Base-by-base conservation (phyloP, 176 grass and related monocot species). In the Carex parvula region DNA sequence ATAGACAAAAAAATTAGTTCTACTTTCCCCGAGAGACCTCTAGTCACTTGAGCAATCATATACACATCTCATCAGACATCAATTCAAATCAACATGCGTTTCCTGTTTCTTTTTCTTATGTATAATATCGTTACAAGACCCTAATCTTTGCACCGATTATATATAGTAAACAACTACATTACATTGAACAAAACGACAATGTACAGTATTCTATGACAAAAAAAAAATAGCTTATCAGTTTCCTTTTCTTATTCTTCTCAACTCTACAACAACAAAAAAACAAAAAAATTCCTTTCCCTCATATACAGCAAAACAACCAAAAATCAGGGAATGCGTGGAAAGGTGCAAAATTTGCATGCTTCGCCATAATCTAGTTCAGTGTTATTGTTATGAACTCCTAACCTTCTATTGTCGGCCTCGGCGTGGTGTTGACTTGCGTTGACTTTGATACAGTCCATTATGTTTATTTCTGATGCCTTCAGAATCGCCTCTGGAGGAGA, bases 401-500 rank as follows among this genome's bases (percentile, higher is more conserved):
- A 42, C 15, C 14, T 63, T 61, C 57, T 20, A 5, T 22, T 42
- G 17, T 60, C 79, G 13, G 30, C 18, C 32, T 64, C 57, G 8
- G 35, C 12, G 7, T 22, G 58, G 79, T 42, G 79, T 46, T 62
- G 79, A 62, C 33, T 26, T 64, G 22, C 68, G 2, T 92, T 90
- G 73, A 88, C 16, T 55, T 84, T 85, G 80, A 93, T 87, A 64
- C 91, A 85, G 35, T 94, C 91, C 92, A 98, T 93, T 58, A 98
- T 76, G 76, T 98, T 94, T 84, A 89, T 87, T 82, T 89, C 89
- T 15, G 95, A 92, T 1, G 92, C 89, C 66, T 98, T 84, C 0
- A 98, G 66, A 58, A 98, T 94, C 18, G 86, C 71, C 65, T 92
- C 90, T 32, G 91, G 92, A 33, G 91, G 91, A 79, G 93, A 94